These are phyloP conservation scores for Oenanthe javanica DNA, from an alignment of 140 eudicot species.

Conservation along the genomic window DNA sequence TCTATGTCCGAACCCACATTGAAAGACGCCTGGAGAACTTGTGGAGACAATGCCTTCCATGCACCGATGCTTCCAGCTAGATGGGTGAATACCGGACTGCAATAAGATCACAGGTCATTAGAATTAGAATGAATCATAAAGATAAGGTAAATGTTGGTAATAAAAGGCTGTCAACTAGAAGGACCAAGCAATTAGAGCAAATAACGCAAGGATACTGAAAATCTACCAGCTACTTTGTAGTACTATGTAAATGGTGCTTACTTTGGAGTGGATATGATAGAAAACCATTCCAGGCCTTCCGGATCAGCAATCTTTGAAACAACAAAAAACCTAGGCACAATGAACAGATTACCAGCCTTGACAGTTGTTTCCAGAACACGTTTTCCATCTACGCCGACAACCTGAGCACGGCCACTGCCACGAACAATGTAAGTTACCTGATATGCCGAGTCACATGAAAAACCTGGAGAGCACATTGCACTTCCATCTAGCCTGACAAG, in stretches of 20 bases:
- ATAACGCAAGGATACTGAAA: not conserved
- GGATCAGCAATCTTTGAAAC: constrained; percentile 39
- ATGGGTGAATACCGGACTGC: constrained; percentile 63
- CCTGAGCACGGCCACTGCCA: constrained; percentile 44
- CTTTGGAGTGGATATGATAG: constrained; percentile 47
- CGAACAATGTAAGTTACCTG: constrained; percentile 39
- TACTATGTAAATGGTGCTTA: constrained; percentile 6
- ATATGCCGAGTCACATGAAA: constrained; percentile 40
- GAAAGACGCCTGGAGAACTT: constrained; percentile 74
- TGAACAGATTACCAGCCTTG: constrained; percentile 36
- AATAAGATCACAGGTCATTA: not conserved
- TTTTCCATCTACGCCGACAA: constrained; percentile 41
- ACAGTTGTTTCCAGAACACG: constrained; percentile 34
- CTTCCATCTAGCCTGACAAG: constrained; percentile 33
- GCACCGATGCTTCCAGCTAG: constrained; percentile 81
- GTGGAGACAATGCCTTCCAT: constrained; percentile 78
- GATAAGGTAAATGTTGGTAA: not conserved
- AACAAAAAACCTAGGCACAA: constrained; percentile 45
- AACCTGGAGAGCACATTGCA: constrained; percentile 45
- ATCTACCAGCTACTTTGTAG: too few species aligned
- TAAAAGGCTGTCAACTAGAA: not conserved
- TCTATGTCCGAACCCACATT: constrained; percentile 55
- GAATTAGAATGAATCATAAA: not conserved
- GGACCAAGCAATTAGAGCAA: not conserved
- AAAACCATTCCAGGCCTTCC: constrained; percentile 53